phyloP scores from a whole-genome alignment of 805 yeast species.

The Wickerhamomyces chambardii region DNA sequence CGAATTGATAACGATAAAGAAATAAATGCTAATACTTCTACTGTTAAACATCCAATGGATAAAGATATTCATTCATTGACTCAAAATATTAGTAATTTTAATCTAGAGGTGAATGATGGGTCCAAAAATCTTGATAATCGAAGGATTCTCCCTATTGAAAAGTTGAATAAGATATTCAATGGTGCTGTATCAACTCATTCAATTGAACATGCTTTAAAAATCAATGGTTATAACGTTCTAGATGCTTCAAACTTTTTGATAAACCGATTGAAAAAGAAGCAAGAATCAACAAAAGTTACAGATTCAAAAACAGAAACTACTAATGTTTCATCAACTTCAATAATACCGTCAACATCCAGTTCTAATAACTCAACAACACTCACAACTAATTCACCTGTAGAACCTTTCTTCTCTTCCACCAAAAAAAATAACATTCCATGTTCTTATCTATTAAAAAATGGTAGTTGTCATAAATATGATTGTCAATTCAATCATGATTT shows the following conservation, averaged over 20 bases:
- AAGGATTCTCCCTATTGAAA: constrained; percentile 24
- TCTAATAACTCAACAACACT: constrained; percentile 5
- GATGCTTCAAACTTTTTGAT: constrained; percentile 13
- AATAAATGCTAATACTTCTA: too few relatives aligned
- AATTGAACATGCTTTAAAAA: constrained; percentile 25
- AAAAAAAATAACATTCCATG: constrained; percentile 23
- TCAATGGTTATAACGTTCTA: constrained; percentile 25
- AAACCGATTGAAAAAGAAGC: constrained; percentile 9
- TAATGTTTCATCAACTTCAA: not conserved
- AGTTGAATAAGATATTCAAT: constrained; percentile 23
- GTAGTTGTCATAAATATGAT: constrained; percentile 32
- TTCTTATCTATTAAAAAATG: constrained; percentile 29
- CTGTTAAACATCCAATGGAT: too few relatives aligned
- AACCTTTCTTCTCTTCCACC: not conserved
- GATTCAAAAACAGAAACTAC: not conserved
- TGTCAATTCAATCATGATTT: constrained; percentile 38
- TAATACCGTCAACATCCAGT: not conserved
- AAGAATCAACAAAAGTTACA: not conserved
- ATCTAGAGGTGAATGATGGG: constrained; percentile 8
- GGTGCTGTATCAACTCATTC: constrained; percentile 20
- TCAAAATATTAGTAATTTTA: not conserved
- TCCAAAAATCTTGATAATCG: constrained; percentile 12
- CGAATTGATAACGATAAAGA: too few relatives aligned
- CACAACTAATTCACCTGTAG: not conserved
- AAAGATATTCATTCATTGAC: too few relatives aligned